Conservation (phyloP, 208 protist genomes). For the Angomonas deanei region DNA sequence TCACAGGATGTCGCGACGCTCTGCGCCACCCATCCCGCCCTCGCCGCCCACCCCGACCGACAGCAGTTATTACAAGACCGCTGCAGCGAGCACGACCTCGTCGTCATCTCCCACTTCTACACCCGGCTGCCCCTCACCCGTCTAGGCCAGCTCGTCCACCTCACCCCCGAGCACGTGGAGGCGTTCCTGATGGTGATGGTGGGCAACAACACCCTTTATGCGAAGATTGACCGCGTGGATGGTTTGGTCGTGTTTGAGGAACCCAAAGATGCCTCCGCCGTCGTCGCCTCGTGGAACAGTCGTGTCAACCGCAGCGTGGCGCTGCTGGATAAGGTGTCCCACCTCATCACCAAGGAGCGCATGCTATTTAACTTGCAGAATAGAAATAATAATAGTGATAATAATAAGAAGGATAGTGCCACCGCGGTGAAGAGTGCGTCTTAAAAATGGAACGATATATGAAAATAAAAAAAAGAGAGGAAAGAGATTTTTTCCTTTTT, state of each 20-base stretch:
- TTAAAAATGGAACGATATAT: constrained; percentile 5
- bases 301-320: constrained; percentile 82
- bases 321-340: constrained; percentile 90
- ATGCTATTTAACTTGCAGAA: constrained; percentile 80
- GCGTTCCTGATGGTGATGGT: constrained; percentile 91
- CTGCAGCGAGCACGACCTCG: constrained; percentile 95
- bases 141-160: constrained; percentile 87
- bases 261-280: constrained; percentile 83
- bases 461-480: constrained; percentile 4
- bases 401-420: neutral
- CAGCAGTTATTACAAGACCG: constrained; percentile 82
- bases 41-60: constrained; percentile 46
- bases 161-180: constrained; percentile 87
- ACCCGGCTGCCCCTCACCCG: constrained; percentile 85
- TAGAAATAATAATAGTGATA: constrained; percentile 4
- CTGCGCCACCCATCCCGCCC: constrained; percentile 64
- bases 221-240: constrained; percentile 92
- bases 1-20: constrained; percentile 43
- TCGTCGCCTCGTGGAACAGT: constrained; percentile 86
- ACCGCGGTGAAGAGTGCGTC: neutral
- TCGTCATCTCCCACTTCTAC: constrained; percentile 94
- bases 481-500: neutral
- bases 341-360: constrained; percentile 93
- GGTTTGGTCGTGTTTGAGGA: constrained; percentile 89
- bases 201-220: constrained; percentile 83